Percentiles rank a stretch among this genome's conserved stretches.
These are phyloP conservation scores for Alternaria sp. DNA, from an alignment of 2,329 filamentous ascomycete genomes.

Conservation along the genomic window DNA sequence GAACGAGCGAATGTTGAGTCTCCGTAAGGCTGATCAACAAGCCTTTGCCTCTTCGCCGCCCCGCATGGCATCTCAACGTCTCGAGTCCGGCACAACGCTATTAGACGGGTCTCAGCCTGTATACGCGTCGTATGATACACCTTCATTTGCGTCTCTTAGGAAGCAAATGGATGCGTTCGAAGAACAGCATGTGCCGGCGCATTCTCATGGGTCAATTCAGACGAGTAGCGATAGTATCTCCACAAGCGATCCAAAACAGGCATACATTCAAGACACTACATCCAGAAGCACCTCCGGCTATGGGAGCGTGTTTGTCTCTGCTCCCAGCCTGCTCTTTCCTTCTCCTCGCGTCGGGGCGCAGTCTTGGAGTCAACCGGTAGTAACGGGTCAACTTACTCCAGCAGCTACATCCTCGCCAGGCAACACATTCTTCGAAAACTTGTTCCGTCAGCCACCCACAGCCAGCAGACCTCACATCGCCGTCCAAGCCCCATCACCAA, in stretches of 20 bases:
- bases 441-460: not conserved
- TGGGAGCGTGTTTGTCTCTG: not conserved
- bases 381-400: not conserved
- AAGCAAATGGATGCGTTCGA: not conserved
- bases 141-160: not conserved
- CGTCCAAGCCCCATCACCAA: slow-evolving; percentile 17
- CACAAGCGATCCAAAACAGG: not conserved
- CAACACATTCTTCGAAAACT: not conserved
- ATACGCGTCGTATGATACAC: not conserved
- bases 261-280: not conserved
- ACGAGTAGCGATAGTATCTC: not conserved
- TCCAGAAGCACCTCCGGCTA: not conserved
- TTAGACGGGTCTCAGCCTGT: not conserved
- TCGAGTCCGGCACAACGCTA: not conserved
- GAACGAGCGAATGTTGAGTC: not conserved
- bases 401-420: not conserved
- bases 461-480: slow-evolving; percentile 7
- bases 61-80: not conserved
- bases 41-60: not conserved
- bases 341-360: slow-evolving; percentile 17
- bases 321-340: slow-evolving; percentile 15
- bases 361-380: not conserved
- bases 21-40: not conserved
- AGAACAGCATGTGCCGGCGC: not conserved
- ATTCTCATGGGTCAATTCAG: not conserved